Conservation (phyloP, 192 early-diverging fungal genomes). For the Linderina pennispora region DNA sequence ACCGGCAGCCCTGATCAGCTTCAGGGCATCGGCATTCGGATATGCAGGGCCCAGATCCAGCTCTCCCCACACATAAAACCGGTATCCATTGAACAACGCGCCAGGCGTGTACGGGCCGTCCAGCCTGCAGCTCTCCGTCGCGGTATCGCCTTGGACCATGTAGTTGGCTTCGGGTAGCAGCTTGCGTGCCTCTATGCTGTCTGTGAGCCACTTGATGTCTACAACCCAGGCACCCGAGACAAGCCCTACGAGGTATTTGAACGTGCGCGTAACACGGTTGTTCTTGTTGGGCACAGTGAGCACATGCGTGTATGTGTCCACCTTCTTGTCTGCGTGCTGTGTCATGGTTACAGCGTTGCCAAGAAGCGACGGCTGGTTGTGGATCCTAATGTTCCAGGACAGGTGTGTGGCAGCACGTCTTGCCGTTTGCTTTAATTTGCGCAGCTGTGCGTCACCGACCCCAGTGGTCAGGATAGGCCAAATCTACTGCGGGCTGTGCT, state of each 20-base stretch:
- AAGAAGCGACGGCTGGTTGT: not conserved
- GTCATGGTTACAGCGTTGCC: not conserved
- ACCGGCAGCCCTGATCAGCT: constrained; percentile 11
- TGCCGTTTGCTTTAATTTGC: constrained; percentile 11
- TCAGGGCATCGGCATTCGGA: constrained; percentile 7
- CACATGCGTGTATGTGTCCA: constrained; percentile 21
- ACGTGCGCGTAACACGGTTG: constrained; percentile 22
- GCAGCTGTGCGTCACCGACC: constrained; percentile 11
- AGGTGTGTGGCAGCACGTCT: not conserved
- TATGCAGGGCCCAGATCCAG: constrained; percentile 10
- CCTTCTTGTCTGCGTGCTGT: not conserved
- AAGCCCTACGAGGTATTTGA: constrained; percentile 42
- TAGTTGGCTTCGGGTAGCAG: constrained; percentile 16
- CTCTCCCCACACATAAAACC: constrained; percentile 14
- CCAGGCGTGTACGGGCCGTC: not conserved
- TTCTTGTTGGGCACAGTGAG: constrained; percentile 12
- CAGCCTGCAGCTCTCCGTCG: constrained; percentile 7
- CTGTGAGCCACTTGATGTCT: constrained; percentile 23
- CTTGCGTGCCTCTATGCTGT: constrained; percentile 5
- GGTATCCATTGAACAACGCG: constrained; percentile 7
- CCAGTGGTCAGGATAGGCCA: constrained; percentile 28
- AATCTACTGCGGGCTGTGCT: too few species aligned
- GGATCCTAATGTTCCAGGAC: not conserved
- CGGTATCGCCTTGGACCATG: constrained; percentile 18
- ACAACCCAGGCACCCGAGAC: constrained; percentile 21